Conservation (phyloP, 116 monocot genomes). For the Zostera marina region DNA sequence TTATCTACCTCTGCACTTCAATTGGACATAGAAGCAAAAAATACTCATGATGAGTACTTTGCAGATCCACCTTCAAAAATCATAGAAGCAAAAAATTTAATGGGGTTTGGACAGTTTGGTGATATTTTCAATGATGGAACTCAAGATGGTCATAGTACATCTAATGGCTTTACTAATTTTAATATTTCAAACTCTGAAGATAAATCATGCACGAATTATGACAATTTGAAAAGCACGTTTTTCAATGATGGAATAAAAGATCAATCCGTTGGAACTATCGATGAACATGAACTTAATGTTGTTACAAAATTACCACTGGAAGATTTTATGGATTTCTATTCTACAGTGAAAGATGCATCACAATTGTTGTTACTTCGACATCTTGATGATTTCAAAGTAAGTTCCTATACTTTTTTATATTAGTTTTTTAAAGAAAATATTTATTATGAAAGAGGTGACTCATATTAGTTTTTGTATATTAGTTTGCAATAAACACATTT, state of each 20-base stretch:
- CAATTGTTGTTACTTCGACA: slow-evolving; percentile 15
- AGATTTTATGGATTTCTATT: slow-evolving; percentile 15
- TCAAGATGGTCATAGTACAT: not conserved
- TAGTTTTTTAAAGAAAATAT: too few relatives aligned
- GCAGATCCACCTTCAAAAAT: not conserved
- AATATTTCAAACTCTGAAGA: not conserved
- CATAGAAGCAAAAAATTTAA: not conserved
- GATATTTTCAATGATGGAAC: slow-evolving; percentile 1
- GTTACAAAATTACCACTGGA: slow-evolving; percentile 3
- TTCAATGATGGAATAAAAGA: not conserved
- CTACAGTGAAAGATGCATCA: slow-evolving; percentile 19
- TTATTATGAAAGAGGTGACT: too few relatives aligned
- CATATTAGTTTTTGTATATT: too few relatives aligned
- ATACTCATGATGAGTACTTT: not conserved
- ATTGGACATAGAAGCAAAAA: not conserved
- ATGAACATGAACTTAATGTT: not conserved
- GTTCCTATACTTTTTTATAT: slow-evolving; percentile 5
- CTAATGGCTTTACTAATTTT: not conserved
- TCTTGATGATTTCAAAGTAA: slow-evolving; percentile 33
- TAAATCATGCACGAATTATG: not conserved
- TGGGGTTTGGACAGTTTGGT: not conserved
- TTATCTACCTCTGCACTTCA: not conserved
- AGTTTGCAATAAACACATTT: too few relatives aligned
- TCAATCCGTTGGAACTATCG: not conserved
- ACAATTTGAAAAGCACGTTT: not conserved